A percentile compares a stretch with the other conserved stretches of the same genome.
phyloP scores from a whole-genome alignment of 768 basidiomycete genomes.

The Mycena galopus region DNA sequence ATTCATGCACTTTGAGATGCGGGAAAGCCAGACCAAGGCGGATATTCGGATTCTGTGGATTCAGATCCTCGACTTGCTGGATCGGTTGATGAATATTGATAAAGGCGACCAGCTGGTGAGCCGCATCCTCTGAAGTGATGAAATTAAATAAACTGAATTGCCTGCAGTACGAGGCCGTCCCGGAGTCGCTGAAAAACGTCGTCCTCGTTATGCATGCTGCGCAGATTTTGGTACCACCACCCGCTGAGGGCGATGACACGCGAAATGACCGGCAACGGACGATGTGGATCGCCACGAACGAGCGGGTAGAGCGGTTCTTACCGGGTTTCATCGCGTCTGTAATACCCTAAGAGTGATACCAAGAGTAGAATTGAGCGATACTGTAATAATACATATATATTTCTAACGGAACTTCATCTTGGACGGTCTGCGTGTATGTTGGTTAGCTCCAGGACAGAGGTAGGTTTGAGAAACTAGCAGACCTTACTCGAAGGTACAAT shows the following conservation, averaged over 20 bases:
- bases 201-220: conserved; percentile 96
- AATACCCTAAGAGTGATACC: conserved; percentile 56
- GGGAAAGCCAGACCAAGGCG: conserved; percentile 68
- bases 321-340: conserved; percentile 89
- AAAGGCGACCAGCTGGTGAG: conserved; percentile 89
- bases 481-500: conserved; percentile 68
- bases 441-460: background rate
- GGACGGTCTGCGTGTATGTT: conserved; percentile 59
- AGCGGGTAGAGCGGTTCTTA: conserved; percentile 90
- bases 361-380: conserved; percentile 10
- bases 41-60: conserved; percentile 88
- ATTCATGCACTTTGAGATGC: conserved; percentile 93
- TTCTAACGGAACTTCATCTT: conserved; percentile 69
- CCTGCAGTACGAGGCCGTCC: conserved; percentile 89
- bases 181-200: conserved; percentile 97
- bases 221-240: conserved; percentile 81
- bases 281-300: conserved; percentile 88
- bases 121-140: background rate
- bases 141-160: background rate
- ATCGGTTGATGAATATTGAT: conserved; percentile 89
- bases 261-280: conserved; percentile 73
- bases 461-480: conserved; percentile 34
- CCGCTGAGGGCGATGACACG: conserved; percentile 53
- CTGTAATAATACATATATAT: conserved; percentile 44
- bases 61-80: conserved; percentile 88